Conservation (phyloP, 169 alveolate genomes). For the Plasmodium gonderi region DNA sequence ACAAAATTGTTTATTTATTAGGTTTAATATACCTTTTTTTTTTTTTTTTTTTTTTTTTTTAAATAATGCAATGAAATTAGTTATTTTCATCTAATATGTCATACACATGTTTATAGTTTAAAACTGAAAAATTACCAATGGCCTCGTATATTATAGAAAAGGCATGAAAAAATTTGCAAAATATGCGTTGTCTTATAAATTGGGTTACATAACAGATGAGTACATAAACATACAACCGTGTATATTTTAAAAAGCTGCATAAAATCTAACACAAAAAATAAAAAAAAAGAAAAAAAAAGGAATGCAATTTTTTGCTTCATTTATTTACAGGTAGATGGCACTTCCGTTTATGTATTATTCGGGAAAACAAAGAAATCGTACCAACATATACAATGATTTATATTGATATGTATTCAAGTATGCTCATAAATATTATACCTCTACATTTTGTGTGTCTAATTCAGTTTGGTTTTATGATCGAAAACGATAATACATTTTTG, state of each 20-base stretch:
- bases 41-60: slow-evolving; percentile 17
- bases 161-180: neutral
- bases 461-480: slow-evolving; percentile 52
- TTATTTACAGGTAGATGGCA: no score
- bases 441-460: neutral
- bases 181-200: no score
- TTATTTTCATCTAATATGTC: neutral
- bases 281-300: neutral
- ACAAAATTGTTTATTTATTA: neutral
- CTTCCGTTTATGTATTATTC: neutral
- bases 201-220: no score
- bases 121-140: slow-evolving; percentile 22
- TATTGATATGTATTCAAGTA: no score
- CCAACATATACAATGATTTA: no score
- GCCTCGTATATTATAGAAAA: neutral
- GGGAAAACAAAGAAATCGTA: no score
- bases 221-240: neutral
- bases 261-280: neutral
- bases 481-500: slow-evolving; percentile 57
- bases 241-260: neutral
- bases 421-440: neutral
- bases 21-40: neutral
- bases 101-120: neutral
- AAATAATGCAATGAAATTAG: neutral
- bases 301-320: no score